Base-by-base conservation (phyloP, 2,329 filamentous ascomycete genomes). In the Botrytis sinoallii region DNA sequence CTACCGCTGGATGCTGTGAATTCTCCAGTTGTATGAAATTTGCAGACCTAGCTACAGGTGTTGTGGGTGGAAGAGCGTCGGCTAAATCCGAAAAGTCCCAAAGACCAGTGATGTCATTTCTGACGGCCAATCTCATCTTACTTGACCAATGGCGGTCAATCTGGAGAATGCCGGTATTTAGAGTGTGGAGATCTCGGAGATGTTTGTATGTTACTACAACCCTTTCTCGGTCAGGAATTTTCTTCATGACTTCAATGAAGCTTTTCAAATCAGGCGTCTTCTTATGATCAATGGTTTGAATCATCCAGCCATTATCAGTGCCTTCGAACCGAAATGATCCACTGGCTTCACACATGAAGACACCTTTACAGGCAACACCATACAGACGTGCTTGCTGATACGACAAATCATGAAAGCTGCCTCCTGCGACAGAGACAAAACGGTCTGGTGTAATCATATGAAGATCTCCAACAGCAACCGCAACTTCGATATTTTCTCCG, bases 331-430 rank as follows among this genome's bases (percentile, higher is more conserved):
- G 91, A 86, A 98, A 99, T 0, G 96, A 97, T 4, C 96, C 96
- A 3, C 93, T 92, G 8, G 95, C 93, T 83, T 99, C 96, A 80
- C 95, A 98, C 74, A 98, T 92, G 81, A 93, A 99, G 29, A 99
- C 94, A 48, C 96, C 96, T 82, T 94, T 92, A 79, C 94, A 92
- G 16, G 95, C 91, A 74, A 99, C 95, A 48, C 95, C 95, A 82
- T 98, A 98, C 7, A 98, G 88, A 16, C 96, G 91, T n/a, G 96
- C 94, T 83, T 98, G 95, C 81, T 99, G 96, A 82, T 99, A 99
- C 0, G 97, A 99, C 29, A 99, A 86, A 81, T 97, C 90, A 84
- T 99, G 97, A 85, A 99, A 98, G 74, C 94, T 95, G 38, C 91
- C 96, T 32, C 96, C 97, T 60, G 95, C 93, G 61, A 98, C 95